A percentile compares a stretch with the other conserved stretches of the same genome.
phyloP scores from a whole-genome alignment of 2,329 filamentous ascomycete genomes.

The Tolypocladium endophyticum region DNA sequence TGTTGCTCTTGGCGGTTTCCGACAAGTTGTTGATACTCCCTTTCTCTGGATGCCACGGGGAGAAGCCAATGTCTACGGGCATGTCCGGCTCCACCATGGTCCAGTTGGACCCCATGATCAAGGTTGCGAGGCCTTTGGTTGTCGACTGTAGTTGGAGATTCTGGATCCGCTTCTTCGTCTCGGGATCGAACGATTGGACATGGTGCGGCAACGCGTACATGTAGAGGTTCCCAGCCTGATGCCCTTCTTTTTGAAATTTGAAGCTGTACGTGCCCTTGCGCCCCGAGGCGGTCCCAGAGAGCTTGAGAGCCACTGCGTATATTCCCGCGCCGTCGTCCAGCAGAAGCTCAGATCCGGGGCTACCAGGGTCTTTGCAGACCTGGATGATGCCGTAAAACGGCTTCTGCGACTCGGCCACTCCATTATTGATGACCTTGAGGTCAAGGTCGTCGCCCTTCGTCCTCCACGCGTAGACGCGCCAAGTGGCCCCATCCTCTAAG shows the following conservation, averaged over 20 bases:
- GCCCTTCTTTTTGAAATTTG: slow-evolving; percentile 60
- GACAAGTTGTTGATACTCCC: slow-evolving; percentile 37
- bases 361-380: slow-evolving; percentile 63
- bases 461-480: slow-evolving; percentile 70
- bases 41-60: slow-evolving; percentile 58
- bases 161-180: slow-evolving; percentile 37
- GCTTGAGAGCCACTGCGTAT: slow-evolving; percentile 53
- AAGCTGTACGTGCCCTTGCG: slow-evolving; percentile 62
- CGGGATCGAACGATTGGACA: slow-evolving; percentile 57
- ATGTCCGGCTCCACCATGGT: slow-evolving; percentile 67
- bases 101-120: slow-evolving; percentile 63
- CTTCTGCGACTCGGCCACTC: slow-evolving; percentile 50
- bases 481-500: slow-evolving; percentile 62
- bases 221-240: slow-evolving; percentile 48
- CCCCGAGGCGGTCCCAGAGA: slow-evolving; percentile 53
- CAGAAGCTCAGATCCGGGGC: slow-evolving; percentile 44
- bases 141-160: slow-evolving; percentile 62
- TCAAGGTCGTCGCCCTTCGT: slow-evolving; percentile 49
- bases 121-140: slow-evolving; percentile 73
- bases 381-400: slow-evolving; percentile 74
- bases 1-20: slow-evolving; percentile 43
- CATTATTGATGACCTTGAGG: slow-evolving; percentile 58
- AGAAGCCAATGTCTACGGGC: slow-evolving; percentile 64
- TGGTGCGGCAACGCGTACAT: slow-evolving; percentile 92
- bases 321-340: slow-evolving; percentile 70